A percentile compares a stretch with the other conserved stretches of the same genome.
phyloP scores from a whole-genome alignment of 2,329 filamentous ascomycete genomes.

The Pyrenochaeta sp. region DNA sequence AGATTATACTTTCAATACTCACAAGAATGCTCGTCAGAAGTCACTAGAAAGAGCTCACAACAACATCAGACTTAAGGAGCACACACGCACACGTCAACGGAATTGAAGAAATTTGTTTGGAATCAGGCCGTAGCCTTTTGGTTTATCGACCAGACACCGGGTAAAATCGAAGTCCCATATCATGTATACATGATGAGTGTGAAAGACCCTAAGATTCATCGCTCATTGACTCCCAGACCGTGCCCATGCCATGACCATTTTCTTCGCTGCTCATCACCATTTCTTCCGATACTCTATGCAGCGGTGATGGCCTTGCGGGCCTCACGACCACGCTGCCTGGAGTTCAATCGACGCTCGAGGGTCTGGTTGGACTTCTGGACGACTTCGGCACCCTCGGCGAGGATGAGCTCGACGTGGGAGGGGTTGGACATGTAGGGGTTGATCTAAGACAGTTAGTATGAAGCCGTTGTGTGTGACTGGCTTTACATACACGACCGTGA shows the following conservation, averaged over 20 bases:
- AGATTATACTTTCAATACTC: too few relatives aligned
- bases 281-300: conserved; percentile 44
- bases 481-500: conserved; percentile 91
- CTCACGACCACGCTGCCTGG: conserved; percentile 85
- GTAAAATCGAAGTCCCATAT: conserved; percentile 48
- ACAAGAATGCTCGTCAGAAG: too few relatives aligned
- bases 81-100: too few relatives aligned
- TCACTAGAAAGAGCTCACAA: too few relatives aligned
- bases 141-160: conserved; percentile 49
- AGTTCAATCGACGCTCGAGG: conserved; percentile 77
- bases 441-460: conserved; percentile 68
- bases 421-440: conserved; percentile 99
- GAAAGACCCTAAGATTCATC: conserved; percentile 49
- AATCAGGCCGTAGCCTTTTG: conserved; percentile 45
- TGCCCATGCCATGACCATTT: conserved; percentile 44
- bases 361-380: conserved; percentile 86
- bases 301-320: conserved; percentile 68
- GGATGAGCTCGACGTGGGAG: conserved; percentile 99
- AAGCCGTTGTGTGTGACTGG: background rate
- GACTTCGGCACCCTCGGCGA: conserved; percentile 95
- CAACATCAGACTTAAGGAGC: too few relatives aligned
- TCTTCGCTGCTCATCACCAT: conserved; percentile 27
- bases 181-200: conserved; percentile 48
- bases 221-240: conserved; percentile 50
- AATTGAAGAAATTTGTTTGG: too few relatives aligned